A percentile compares a stretch with the other conserved stretches of the same genome.
Conservation (phyloP, 2,329 filamentous ascomycete genomes). For the Colletotrichum siamense region DNA sequence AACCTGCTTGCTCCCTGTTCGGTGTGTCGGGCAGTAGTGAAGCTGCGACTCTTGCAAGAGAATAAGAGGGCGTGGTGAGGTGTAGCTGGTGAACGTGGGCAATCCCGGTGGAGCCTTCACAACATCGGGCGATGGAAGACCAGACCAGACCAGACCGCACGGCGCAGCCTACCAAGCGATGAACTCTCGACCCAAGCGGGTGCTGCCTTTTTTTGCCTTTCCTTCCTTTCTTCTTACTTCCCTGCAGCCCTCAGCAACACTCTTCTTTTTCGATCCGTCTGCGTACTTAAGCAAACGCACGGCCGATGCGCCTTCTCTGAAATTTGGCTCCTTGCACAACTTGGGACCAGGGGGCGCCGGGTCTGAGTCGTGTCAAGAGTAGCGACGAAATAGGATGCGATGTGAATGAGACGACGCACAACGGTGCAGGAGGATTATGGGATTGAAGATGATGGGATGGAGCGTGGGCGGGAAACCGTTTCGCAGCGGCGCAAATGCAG, state of each 20-base stretch:
- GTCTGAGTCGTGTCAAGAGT: neutral
- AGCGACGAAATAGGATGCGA: neutral
- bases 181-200: conserved; percentile 2
- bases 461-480: neutral
- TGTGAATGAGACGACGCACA: neutral
- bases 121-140: conserved; percentile 2
- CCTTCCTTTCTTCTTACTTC: neutral
- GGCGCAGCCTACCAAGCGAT: neutral
- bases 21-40: neutral
- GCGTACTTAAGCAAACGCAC: conserved; percentile 12
- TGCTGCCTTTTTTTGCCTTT: neutral
- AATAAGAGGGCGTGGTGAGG: neutral
- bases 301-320: conserved; percentile 1
- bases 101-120: neutral
- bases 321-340: conserved; percentile 5
- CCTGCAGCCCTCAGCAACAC: neutral
- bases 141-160: neutral
- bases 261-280: neutral
- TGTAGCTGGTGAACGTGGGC: neutral
- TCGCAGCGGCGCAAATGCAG: neutral
- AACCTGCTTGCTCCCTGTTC: conserved; percentile 11
- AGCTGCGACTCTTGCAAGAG: neutral
- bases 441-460: neutral
- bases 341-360: conserved; percentile 1
- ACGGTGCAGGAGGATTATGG: neutral